Evolutionary conservation across 2,329 filamentous ascomycete genomes (phyloP), one percentile per base, ranked within the genome.

Genomic region (Juglanconis oblonga): DNA sequence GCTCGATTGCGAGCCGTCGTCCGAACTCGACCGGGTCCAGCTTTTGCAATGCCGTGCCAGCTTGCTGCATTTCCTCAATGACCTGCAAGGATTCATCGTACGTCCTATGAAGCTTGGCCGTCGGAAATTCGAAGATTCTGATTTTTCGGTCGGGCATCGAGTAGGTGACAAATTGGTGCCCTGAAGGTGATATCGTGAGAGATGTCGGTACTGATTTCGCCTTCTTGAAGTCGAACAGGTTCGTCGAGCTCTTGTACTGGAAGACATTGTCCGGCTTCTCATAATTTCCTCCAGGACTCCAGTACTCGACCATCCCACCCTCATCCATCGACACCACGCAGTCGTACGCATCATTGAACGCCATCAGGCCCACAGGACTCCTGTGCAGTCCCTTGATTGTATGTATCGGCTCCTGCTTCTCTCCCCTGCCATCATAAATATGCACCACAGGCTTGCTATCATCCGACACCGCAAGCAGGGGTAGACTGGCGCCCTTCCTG

Each of bases 181-280:
- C 92, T 0, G 89, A 89, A 0, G 93, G 92, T 0, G 95, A 97
- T 51, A 99, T 84, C 0, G 90, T 91, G 52, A 99, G 79, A 10
- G 90, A 91, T 4, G 87, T 86, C 0, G 94, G 93, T 0, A 89
- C 84, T 0, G 92, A 90, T 73, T 97, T 98, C 54, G 91, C 85
- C 75, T 97, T 98, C 71, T 96, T 98, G 78, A 99, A 98, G 56
- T 97, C 94, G 70, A 98, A 99, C 1, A 99, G 81, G 69, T 91
- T 95, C 3, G 95, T 99, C 1, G 90, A 88, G 71, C 92, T 96
- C 76, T 99, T 99, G 77, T 92, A 91, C 66, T 91, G 84, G 72
- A 96, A 99, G 17, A 99, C 92, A 55, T 86, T 92, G 66, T 92
- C 88, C 0, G 95, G 95, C 74, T 98, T 97, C 69, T 96, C 92